Evolutionary conservation across 1,139 yeast genomes (phyloP).

Genomic region (Sugiyamaella paludigena): DNA sequence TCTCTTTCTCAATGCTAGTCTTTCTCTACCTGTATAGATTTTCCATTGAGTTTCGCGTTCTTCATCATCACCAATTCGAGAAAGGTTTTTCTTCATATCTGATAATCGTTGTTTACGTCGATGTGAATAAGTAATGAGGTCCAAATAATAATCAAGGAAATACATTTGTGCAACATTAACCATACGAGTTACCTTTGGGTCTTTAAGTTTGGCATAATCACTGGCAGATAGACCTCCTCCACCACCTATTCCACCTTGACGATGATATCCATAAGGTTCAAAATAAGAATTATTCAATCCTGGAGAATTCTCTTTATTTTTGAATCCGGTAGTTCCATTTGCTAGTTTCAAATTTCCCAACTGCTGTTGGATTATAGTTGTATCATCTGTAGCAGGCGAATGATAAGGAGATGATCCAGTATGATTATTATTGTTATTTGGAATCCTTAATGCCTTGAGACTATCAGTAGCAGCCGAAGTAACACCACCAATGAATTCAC

Average conservation of each 20-base stretch:
- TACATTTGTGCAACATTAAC: constrained; percentile 76
- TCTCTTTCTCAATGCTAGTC: constrained; percentile 80
- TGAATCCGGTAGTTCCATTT: neutral
- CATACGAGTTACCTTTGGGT: constrained; percentile 76
- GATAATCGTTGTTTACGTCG: constrained; percentile 75
- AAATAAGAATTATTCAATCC: neutral
- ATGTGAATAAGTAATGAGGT: constrained; percentile 89
- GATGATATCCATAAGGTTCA: neutral
- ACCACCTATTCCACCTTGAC: too few relatives aligned
- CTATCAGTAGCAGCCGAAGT: constrained; percentile 6
- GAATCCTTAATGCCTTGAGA: constrained; percentile 4
- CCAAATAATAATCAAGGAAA: constrained; percentile 93
- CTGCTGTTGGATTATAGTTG: constrained; percentile 4
- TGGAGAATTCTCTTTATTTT: constrained; percentile 2
- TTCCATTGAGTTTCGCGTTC: constrained; percentile 73
- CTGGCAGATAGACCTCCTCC: constrained; percentile 22
- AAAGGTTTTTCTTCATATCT: constrained; percentile 60
- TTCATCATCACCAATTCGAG: constrained; percentile 45
- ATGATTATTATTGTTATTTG: neutral
- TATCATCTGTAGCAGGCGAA: neutral
- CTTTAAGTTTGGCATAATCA: constrained; percentile 55
- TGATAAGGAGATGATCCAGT: neutral
- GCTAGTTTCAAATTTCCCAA: constrained; percentile 1
- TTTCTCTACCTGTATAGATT: constrained; percentile 78
- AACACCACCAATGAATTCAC: constrained; percentile 12